These are phyloP conservation scores for Podospora conica DNA, from an alignment of 495 filamentous ascomycete species.

Conservation along the genomic window DNA sequence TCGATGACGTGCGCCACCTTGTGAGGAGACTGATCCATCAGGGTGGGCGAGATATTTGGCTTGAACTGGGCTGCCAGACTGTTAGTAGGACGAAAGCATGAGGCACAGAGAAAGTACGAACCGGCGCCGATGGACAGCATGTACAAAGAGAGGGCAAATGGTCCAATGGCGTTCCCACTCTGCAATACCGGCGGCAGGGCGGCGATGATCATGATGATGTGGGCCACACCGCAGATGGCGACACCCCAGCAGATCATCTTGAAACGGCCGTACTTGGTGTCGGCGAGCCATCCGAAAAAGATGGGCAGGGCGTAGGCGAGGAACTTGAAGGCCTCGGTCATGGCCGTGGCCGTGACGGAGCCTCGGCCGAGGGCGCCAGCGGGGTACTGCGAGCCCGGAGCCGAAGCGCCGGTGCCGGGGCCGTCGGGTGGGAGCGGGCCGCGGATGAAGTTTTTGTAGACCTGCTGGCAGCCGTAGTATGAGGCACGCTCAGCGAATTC, in stretches of 20 bases:
- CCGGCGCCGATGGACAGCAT: constrained; percentile 56
- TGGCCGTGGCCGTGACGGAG: constrained; percentile 48
- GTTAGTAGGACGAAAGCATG: not conserved
- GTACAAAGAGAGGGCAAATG: constrained; percentile 51
- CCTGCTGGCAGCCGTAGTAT: constrained; percentile 49
- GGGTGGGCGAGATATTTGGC: constrained; percentile 56
- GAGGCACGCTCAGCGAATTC: constrained; percentile 56
- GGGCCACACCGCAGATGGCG: constrained; percentile 51
- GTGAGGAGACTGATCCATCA: constrained; percentile 67
- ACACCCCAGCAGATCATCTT: constrained; percentile 57
- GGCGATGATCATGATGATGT: constrained; percentile 56
- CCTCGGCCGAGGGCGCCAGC: constrained; percentile 56
- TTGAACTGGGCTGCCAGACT: constrained; percentile 49
- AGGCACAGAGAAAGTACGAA: constrained; percentile 30
- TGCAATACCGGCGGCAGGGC: constrained; percentile 52
- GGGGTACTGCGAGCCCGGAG: constrained; percentile 44
- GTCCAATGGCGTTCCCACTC: constrained; percentile 48
- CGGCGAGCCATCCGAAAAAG: constrained; percentile 54
- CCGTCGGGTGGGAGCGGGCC: constrained; percentile 46
- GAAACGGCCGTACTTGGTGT: constrained; percentile 52
- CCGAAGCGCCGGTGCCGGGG: constrained; percentile 51
- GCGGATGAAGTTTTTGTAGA: constrained; percentile 57
- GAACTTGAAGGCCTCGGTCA: constrained; percentile 53
- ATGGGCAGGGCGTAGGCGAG: constrained; percentile 53
- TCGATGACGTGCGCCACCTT: constrained; percentile 51